Conservation (phyloP, 441 rosid species). For the Heliophila coronopifolia region DNA sequence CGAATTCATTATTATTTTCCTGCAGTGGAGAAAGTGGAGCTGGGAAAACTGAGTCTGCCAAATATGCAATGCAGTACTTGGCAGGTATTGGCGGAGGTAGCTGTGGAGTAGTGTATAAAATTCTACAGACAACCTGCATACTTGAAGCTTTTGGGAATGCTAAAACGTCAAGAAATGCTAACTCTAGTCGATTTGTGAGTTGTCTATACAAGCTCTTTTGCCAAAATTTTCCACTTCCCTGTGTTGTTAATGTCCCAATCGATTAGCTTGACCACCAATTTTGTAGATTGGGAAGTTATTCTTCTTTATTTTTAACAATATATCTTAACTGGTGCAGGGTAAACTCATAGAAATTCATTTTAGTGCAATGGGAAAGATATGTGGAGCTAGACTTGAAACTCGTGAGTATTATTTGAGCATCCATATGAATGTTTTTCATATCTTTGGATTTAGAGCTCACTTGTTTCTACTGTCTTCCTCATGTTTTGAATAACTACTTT, state of each 20-base stretch:
- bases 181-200: slow-evolving; percentile 96
- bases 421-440: slow-evolving; percentile 11
- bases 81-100: slow-evolving; percentile 79
- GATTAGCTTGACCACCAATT: slow-evolving; percentile 8
- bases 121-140: slow-evolving; percentile 64
- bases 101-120: slow-evolving; percentile 62
- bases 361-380: slow-evolving; percentile 69
- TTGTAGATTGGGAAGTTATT: neutral
- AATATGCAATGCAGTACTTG: slow-evolving; percentile 84
- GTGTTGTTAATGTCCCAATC: neutral
- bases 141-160: slow-evolving; percentile 99
- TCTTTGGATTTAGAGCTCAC: slow-evolving; percentile 30
- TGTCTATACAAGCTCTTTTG: neutral
- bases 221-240: neutral
- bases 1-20: slow-evolving; percentile 12
- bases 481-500: slow-evolving; percentile 19
- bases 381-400: slow-evolving; percentile 81
- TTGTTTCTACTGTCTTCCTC: slow-evolving; percentile 27
- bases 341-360: slow-evolving; percentile 86
- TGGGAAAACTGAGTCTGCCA: slow-evolving; percentile 98
- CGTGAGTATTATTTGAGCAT: slow-evolving; percentile 45
- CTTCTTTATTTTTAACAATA: neutral
- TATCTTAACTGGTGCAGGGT: slow-evolving; percentile 35
- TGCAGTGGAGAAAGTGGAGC: slow-evolving; percentile 98
- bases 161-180: slow-evolving; percentile 82